A percentile compares a stretch with the other conserved stretches of the same genome.
These are phyloP conservation scores for Claviceps fusiformis DNA, from an alignment of 2,329 filamentous ascomycete genomes.

Conservation along the genomic window DNA sequence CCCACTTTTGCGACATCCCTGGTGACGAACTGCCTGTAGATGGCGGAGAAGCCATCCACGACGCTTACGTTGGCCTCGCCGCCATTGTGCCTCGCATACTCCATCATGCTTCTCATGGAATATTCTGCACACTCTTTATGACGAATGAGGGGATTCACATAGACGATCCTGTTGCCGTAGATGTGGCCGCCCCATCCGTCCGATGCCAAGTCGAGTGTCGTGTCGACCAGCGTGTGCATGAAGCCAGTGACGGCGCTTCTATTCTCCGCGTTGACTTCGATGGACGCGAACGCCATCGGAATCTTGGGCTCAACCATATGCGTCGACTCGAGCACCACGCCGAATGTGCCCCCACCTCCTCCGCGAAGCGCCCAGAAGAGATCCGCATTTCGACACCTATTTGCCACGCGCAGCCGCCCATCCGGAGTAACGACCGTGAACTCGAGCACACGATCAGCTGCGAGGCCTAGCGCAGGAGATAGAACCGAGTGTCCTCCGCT, in stretches of 20 bases:
- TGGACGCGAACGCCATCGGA: conserved; percentile 1
- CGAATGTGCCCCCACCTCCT: conserved; percentile 29
- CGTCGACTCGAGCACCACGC: conserved; percentile 27
- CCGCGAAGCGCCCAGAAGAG: conserved; percentile 37
- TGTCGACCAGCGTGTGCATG: conserved; percentile 8
- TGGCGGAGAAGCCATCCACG: conserved; percentile 4
- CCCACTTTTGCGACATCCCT: conserved; percentile 6
- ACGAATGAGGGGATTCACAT: conserved; percentile 4
- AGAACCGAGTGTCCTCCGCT: conserved; percentile 37
- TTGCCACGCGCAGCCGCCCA: conserved; percentile 26
- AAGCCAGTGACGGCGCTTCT: conserved; percentile 3
- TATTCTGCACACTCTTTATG: not conserved
- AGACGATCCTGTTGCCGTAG: conserved; percentile 8
- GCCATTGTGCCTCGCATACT: not conserved
- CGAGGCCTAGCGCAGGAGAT: conserved; percentile 26
- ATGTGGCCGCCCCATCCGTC: conserved; percentile 11
- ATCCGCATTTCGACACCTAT: conserved; percentile 26
- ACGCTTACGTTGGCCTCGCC: conserved; percentile 5
- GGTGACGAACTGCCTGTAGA: conserved; percentile 7
- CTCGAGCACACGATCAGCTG: conserved; percentile 20
- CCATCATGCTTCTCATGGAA: conserved; percentile 4
- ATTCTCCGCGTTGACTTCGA: not conserved
- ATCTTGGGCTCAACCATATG: conserved; percentile 2
- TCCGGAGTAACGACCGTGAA: conserved; percentile 28
- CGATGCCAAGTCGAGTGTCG: conserved; percentile 7